These are phyloP conservation scores for Cryptococcus sp. DNA, from an alignment of 1,284 basidiomycete species.

Conservation along the genomic window DNA sequence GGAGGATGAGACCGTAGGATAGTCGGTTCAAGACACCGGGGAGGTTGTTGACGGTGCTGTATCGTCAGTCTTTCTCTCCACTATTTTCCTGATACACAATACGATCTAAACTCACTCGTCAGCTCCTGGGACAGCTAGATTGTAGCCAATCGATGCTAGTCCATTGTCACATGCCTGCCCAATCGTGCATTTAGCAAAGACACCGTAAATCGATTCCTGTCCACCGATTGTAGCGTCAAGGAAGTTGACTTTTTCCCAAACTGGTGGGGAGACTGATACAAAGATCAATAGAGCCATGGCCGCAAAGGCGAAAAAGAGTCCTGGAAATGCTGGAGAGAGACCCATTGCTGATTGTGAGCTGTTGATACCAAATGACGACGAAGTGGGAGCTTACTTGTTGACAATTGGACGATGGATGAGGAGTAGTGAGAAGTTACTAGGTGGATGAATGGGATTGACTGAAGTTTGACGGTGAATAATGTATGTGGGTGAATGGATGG, in stretches of 20 bases:
- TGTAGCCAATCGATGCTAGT: constrained; percentile 30
- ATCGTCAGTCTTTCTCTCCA: constrained; percentile 17
- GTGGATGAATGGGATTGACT: too few relatives aligned
- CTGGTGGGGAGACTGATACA: constrained; percentile 59
- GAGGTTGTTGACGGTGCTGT: constrained; percentile 49
- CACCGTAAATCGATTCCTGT: constrained; percentile 58
- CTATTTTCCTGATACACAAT: not conserved
- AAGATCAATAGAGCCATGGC: constrained; percentile 26
- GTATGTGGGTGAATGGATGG: too few relatives aligned
- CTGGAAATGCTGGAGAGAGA: constrained; percentile 51
- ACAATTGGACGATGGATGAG: too few relatives aligned
- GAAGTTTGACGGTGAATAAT: too few relatives aligned
- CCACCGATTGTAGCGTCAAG: constrained; percentile 54
- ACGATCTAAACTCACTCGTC: not conserved
- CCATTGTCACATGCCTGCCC: constrained; percentile 49
- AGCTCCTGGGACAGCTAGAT: constrained; percentile 10
- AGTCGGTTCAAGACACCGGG: constrained; percentile 59
- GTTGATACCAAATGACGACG: too few relatives aligned
- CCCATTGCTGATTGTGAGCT: constrained; percentile 18
- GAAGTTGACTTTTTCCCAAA: constrained; percentile 67
- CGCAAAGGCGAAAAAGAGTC: constrained; percentile 46
- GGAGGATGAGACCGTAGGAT: constrained; percentile 66
- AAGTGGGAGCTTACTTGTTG: too few relatives aligned
- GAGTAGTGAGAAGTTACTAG: too few relatives aligned
- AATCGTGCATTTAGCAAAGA: constrained; percentile 64